A percentile compares a stretch with the other conserved stretches of the same genome.
Evolutionary conservation across 441 rosid species (phyloP).

Genomic region (Macaranga tanarius): DNA sequence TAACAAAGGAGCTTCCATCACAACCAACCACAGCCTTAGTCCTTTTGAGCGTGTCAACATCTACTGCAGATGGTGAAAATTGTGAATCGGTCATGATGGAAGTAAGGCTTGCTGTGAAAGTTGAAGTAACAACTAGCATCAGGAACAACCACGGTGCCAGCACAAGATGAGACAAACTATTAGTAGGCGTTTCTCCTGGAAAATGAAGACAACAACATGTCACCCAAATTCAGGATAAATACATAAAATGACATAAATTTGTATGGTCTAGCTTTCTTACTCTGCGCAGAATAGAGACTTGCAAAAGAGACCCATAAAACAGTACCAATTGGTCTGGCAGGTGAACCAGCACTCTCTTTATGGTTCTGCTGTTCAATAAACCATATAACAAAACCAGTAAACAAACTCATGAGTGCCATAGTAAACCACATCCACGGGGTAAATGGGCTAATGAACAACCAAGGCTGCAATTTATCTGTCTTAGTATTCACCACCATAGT

Average conservation of each 20-base stretch:
- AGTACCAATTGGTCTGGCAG: neutral
- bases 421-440: conserved; percentile 9
- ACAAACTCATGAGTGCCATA: neutral
- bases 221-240: neutral
- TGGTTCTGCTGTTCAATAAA: conserved; percentile 9
- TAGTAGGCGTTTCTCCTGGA: conserved; percentile 8
- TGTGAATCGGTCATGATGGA: neutral
- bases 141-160: conserved; percentile 12
- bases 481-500: neutral
- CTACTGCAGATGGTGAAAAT: neutral
- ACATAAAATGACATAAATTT: neutral
- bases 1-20: conserved; percentile 8
- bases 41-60: conserved; percentile 9
- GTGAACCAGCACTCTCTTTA: neutral
- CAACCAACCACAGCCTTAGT: neutral
- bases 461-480: conserved; percentile 3
- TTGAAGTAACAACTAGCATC: conserved; percentile 11
- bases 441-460: conserved; percentile 3
- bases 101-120: conserved; percentile 5
- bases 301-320: conserved; percentile 3
- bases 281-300: conserved; percentile 3
- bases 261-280: neutral
- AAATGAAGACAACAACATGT: neutral
- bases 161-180: conserved; percentile 8
- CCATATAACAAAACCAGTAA: conserved; percentile 10